These are phyloP conservation scores for Hyaloscypha finlandica DNA, from an alignment of 495 filamentous ascomycete genomes.

Conservation along the genomic window DNA sequence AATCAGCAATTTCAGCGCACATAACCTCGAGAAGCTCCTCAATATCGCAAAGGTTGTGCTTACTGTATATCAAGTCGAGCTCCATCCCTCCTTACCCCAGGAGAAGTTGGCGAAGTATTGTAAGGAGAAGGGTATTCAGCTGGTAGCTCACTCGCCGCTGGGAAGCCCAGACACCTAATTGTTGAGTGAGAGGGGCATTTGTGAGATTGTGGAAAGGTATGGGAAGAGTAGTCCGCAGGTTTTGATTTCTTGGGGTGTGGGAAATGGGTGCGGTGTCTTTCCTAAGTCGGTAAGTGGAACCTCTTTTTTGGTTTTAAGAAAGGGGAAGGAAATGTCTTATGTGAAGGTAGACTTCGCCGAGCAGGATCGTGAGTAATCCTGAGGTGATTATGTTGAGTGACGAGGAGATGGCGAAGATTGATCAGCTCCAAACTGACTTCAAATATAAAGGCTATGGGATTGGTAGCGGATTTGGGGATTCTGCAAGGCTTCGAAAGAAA, in stretches of 20 bases:
- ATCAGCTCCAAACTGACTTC: too few relatives aligned
- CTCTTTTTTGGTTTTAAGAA: too few relatives aligned
- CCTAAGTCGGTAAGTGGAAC: slow-evolving; percentile 34
- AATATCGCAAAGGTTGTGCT: slow-evolving; percentile 60
- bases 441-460: too few relatives aligned
- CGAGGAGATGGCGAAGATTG: too few relatives aligned
- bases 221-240: slow-evolving; percentile 40
- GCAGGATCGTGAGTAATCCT: too few relatives aligned
- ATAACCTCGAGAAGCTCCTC: slow-evolving; percentile 6
- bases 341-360: too few relatives aligned
- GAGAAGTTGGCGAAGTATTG: slow-evolving; percentile 63
- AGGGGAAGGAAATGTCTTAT: not conserved
- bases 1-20: slow-evolving; percentile 67
- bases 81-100: slow-evolving; percentile 33
- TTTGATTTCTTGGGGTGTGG: slow-evolving; percentile 45
- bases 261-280: slow-evolving; percentile 46
- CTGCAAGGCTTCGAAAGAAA: too few relatives aligned
- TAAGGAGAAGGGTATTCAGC: slow-evolving; percentile 65
- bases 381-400: too few relatives aligned
- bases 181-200: slow-evolving; percentile 54
- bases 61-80: slow-evolving; percentile 66
- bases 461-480: too few relatives aligned
- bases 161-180: slow-evolving; percentile 48
- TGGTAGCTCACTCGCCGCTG: slow-evolving; percentile 68
- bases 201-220: slow-evolving; percentile 40